Percentiles rank a stretch among this genome's conserved stretches.
phyloP scores from a whole-genome alignment of 768 basidiomycete species.

The Cantharellus cinnabarinus region DNA sequence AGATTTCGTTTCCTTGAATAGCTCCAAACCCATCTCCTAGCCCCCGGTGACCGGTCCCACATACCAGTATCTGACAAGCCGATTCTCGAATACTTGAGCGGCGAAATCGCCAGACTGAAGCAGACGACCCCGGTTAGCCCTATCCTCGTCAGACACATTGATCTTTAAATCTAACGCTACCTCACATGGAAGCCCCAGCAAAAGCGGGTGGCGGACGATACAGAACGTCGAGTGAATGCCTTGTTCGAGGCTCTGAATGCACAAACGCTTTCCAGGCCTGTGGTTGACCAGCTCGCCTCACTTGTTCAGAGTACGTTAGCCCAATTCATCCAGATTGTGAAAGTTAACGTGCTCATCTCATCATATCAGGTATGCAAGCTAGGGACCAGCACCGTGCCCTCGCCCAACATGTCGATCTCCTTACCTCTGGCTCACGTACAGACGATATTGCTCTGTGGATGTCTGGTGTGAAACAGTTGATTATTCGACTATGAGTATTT shows the following conservation, averaged over 20 bases:
- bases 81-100: constrained; percentile 43
- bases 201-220: constrained; percentile 66
- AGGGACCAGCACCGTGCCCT: constrained; percentile 60
- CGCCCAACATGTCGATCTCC: constrained; percentile 65
- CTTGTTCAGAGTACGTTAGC: constrained; percentile 46
- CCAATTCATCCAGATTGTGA: not conserved
- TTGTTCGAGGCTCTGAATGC: constrained; percentile 89
- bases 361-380: constrained; percentile 50
- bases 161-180: not conserved
- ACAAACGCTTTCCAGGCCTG: constrained; percentile 49
- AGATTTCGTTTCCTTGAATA: not conserved
- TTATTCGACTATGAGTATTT: constrained; percentile 14
- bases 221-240: constrained; percentile 67
- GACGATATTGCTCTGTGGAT: constrained; percentile 76
- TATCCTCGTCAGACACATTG: not conserved
- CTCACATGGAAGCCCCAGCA: constrained; percentile 41
- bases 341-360: constrained; percentile 2
- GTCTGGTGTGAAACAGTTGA: constrained; percentile 78
- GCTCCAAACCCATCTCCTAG: constrained; percentile 21
- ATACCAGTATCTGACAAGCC: constrained; percentile 53
- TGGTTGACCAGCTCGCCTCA: constrained; percentile 50
- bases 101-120: constrained; percentile 44
- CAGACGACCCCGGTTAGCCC: constrained; percentile 52
- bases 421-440: constrained; percentile 58
- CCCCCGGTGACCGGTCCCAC: constrained; percentile 80